Conservation (phyloP, 1,139 yeast species). For the Eremothecium gossypii region DNA sequence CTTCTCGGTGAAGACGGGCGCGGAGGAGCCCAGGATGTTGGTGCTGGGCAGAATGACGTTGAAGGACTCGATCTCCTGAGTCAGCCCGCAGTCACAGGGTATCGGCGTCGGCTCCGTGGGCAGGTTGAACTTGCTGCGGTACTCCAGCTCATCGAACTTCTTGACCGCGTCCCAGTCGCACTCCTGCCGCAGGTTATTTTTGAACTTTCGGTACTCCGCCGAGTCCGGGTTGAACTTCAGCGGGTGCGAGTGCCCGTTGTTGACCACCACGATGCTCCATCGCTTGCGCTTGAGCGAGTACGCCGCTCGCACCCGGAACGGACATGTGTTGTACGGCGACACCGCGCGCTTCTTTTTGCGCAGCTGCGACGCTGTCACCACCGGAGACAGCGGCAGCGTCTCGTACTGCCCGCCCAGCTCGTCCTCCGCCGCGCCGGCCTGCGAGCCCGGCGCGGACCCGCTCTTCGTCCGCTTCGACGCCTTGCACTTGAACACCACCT, state of each 20-base stretch:
- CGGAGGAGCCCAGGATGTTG: slow-evolving; percentile 6
- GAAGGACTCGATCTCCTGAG: slow-evolving; percentile 29
- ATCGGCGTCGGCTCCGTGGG: slow-evolving; percentile 27
- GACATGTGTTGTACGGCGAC: slow-evolving; percentile 41
- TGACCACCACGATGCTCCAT: slow-evolving; percentile 56
- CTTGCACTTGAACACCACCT: slow-evolving; percentile 64
- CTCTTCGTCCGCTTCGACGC: slow-evolving; percentile 28
- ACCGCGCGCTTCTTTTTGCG: slow-evolving; percentile 26
- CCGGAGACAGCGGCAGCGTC: not conserved
- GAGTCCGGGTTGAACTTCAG: slow-evolving; percentile 27
- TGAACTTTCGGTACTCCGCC: slow-evolving; percentile 30
- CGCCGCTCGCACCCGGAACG: slow-evolving; percentile 63
- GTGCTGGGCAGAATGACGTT: slow-evolving; percentile 26
- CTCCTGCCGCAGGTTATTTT: slow-evolving; percentile 20
- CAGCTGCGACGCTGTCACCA: not conserved
- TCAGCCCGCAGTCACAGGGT: slow-evolving; percentile 31
- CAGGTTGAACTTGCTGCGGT: slow-evolving; percentile 24
- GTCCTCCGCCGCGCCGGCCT: not conserved
- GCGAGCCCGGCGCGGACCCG: not conserved
- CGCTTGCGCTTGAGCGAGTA: slow-evolving; percentile 44
- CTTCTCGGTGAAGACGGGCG: not conserved
- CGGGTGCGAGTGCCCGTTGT: slow-evolving; percentile 41
- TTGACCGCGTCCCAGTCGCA: slow-evolving; percentile 28
- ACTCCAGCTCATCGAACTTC: slow-evolving; percentile 30
- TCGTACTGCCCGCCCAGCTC: not conserved